These are phyloP conservation scores for Didymella sp. DNA, from an alignment of 2,329 filamentous ascomycete genomes.

Conservation along the genomic window DNA sequence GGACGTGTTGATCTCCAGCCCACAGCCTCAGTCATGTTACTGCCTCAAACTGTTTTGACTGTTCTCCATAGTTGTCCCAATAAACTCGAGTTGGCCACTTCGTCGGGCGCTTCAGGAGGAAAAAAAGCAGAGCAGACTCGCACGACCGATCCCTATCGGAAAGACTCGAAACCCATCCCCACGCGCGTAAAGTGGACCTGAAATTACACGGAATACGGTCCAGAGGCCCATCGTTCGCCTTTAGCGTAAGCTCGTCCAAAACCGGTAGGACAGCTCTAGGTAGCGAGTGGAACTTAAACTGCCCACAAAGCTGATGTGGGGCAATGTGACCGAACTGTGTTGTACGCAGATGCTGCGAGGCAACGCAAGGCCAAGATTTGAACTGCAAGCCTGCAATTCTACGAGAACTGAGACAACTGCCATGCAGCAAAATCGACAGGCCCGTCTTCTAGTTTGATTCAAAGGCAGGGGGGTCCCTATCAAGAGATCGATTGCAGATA, in stretches of 20 bases:
- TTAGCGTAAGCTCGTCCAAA: constrained; percentile 7
- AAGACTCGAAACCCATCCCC: constrained; percentile 3
- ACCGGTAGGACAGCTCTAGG: neutral
- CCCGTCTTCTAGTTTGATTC: constrained; percentile 4
- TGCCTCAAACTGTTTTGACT: neutral
- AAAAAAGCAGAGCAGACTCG: constrained; percentile 2
- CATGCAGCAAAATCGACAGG: constrained; percentile 1
- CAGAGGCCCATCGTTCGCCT: constrained; percentile 8
- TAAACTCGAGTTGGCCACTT: neutral
- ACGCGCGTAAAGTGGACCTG: constrained; percentile 2
- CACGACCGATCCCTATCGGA: neutral
- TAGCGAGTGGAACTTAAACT: constrained; percentile 7
- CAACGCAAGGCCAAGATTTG: neutral
- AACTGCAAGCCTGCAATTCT: constrained; percentile 1
- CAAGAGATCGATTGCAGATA: constrained; percentile 13
- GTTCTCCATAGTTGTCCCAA: neutral
- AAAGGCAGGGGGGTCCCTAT: constrained; percentile 14
- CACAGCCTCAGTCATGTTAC: neutral
- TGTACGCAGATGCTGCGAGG: constrained; percentile 1
- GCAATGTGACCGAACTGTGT: neutral
- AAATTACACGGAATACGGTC: constrained; percentile 7
- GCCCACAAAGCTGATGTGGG: constrained; percentile 1
- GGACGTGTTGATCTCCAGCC: neutral
- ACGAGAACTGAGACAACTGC: neutral
- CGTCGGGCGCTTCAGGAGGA: neutral